phyloP scores from a whole-genome alignment of 495 filamentous ascomycete species.

The Rostrohypoxylon terebratum region DNA sequence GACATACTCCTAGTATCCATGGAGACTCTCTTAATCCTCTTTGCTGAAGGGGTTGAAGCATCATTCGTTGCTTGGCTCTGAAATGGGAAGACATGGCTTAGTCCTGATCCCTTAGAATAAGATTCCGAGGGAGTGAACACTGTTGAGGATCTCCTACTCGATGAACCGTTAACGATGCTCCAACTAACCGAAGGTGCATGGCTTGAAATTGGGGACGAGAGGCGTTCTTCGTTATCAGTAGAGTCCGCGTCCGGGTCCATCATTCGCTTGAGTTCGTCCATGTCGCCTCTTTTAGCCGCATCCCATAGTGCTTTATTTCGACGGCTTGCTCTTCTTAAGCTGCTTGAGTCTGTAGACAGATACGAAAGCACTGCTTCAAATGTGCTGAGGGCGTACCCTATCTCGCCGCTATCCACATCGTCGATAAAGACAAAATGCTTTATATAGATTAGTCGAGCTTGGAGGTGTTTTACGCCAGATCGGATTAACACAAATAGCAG shows the following conservation, averaged over 20 bases:
- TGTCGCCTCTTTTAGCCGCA: slow-evolving; percentile 77
- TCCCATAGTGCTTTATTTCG: slow-evolving; percentile 92
- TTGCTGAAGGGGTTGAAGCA: slow-evolving; percentile 56
- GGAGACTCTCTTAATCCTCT: slow-evolving; percentile 79
- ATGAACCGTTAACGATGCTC: slow-evolving; percentile 59
- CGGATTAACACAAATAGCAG: slow-evolving; percentile 93
- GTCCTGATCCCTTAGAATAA: slow-evolving; percentile 69
- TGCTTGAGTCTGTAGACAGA: slow-evolving; percentile 82
- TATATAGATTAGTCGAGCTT: slow-evolving; percentile 91
- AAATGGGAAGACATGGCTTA: slow-evolving; percentile 92
- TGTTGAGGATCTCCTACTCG: slow-evolving; percentile 56
- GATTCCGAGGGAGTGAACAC: slow-evolving; percentile 57
- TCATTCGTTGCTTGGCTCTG: slow-evolving; percentile 65
- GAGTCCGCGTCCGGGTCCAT: slow-evolving; percentile 70
- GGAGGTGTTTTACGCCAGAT: slow-evolving; percentile 86
- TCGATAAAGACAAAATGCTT: slow-evolving; percentile 96
- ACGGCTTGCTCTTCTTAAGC: slow-evolving; percentile 82
- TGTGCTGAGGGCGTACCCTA: slow-evolving; percentile 96
- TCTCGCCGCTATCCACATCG: slow-evolving; percentile 96
- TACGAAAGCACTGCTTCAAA: slow-evolving; percentile 96
- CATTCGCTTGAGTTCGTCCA: slow-evolving; percentile 79
- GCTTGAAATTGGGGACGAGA: slow-evolving; percentile 54
- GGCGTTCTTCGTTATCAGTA: slow-evolving; percentile 56
- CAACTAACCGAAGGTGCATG: slow-evolving; percentile 55
- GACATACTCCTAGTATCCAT: slow-evolving; percentile 91